phyloP scores from a whole-genome alignment of 352 stramenopile genomes.

The Globisporangium alternatum region DNA sequence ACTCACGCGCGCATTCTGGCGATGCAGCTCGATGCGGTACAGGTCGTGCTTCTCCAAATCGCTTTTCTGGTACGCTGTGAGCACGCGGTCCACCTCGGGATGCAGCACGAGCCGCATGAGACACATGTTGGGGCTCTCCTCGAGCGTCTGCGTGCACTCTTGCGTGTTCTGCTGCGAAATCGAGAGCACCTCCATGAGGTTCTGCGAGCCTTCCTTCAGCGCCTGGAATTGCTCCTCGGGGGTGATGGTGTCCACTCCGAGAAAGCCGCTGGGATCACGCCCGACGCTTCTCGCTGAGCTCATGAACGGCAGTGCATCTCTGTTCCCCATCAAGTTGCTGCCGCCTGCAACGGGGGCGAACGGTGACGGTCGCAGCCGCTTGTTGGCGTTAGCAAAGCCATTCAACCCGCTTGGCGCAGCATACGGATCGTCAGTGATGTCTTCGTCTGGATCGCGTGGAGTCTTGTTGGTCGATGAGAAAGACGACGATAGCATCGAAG shows the following conservation, averaged over 20 bases:
- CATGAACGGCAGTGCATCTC: slow-evolving; percentile 13
- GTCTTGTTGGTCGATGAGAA: slow-evolving; percentile 6
- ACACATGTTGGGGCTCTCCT: slow-evolving; percentile 56
- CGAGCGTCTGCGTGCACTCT: slow-evolving; percentile 66
- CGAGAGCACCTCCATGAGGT: slow-evolving; percentile 59
- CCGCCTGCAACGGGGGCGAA: slow-evolving; percentile 8
- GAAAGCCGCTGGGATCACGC: slow-evolving; percentile 3
- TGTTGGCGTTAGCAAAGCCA: background rate
- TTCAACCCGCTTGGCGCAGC: background rate
- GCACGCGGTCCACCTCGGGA: slow-evolving; percentile 53
- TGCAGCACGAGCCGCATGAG: slow-evolving; percentile 64
- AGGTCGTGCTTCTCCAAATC: slow-evolving; percentile 45
- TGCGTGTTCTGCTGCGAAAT: slow-evolving; percentile 79
- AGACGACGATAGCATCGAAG: background rate
- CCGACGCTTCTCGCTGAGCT: slow-evolving; percentile 1
- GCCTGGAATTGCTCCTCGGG: slow-evolving; percentile 36
- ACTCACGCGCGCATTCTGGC: slow-evolving; percentile 37
- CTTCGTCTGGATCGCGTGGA: slow-evolving; percentile 4
- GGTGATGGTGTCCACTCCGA: slow-evolving; percentile 16
- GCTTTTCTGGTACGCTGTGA: slow-evolving; percentile 57
- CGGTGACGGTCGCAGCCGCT: slow-evolving; percentile 7
- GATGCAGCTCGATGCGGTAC: slow-evolving; percentile 63
- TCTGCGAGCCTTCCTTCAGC: slow-evolving; percentile 51
- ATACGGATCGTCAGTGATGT: background rate
- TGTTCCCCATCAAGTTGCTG: background rate